Conservation (phyloP, 768 basidiomycete species). For the Pulveroboletus sp. region DNA sequence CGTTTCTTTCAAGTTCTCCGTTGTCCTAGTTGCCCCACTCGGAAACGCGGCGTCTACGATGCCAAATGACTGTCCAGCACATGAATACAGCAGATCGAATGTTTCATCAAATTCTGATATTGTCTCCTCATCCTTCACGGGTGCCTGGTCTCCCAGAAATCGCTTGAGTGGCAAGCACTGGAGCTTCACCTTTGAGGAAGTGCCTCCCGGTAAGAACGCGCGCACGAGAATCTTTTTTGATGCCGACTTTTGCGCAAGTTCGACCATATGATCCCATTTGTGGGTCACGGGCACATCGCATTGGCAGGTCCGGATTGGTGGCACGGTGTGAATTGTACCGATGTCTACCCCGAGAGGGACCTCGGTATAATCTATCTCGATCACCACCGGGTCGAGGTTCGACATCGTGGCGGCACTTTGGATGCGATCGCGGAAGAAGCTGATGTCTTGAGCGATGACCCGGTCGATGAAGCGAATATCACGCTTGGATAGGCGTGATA, state of each 20-base stretch:
- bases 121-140: conserved; percentile 13
- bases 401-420: conserved; percentile 3
- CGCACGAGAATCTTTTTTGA: conserved; percentile 25
- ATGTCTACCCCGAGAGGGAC: conserved; percentile 16
- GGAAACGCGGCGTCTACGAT: conserved; percentile 24
- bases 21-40: conserved; percentile 11
- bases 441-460: conserved; percentile 21
- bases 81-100: conserved; percentile 27
- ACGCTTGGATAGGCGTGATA: conserved; percentile 18
- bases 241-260: conserved; percentile 24
- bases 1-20: conserved; percentile 9
- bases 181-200: conserved; percentile 22
- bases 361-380: conserved; percentile 27
- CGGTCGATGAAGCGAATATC: conserved; percentile 26
- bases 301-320: conserved; percentile 16
- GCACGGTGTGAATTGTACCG: conserved; percentile 10
- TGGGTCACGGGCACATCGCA: conserved; percentile 20
- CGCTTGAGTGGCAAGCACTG: conserved; percentile 23
- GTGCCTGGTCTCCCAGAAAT: conserved; percentile 9
- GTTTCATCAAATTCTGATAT: conserved; percentile 17
- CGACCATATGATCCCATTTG: conserved; percentile 28
- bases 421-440: conserved; percentile 15
- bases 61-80: conserved; percentile 13
- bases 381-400: conserved; percentile 15
- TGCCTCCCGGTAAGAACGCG: conserved; percentile 27